Conservation (phyloP, 306 rosid species). For the Casuarina equisetifolia region DNA sequence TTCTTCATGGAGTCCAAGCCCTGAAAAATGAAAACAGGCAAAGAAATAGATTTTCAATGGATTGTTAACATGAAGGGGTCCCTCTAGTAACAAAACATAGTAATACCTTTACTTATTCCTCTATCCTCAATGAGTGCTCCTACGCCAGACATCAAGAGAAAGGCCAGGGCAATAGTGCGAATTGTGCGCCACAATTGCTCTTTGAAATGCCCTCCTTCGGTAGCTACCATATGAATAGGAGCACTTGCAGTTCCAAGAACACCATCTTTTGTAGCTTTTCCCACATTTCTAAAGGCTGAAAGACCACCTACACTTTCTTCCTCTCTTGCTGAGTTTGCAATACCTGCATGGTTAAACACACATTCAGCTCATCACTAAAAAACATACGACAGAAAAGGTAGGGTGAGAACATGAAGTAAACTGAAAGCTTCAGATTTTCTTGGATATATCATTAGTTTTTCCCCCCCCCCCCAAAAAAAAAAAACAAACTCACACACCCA, state of each 20-base stretch:
- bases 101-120: constrained; percentile 77
- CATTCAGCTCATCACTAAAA: constrained; percentile 14
- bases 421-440: background rate
- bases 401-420: background rate
- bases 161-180: constrained; percentile 56
- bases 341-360: constrained; percentile 49
- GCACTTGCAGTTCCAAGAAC: constrained; percentile 73
- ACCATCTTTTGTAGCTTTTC: constrained; percentile 59
- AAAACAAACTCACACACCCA: too few species aligned
- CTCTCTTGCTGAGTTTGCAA: constrained; percentile 48
- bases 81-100: constrained; percentile 20
- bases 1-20: constrained; percentile 63
- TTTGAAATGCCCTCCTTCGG: constrained; percentile 65
- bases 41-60: constrained; percentile 8
- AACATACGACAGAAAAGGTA: background rate
- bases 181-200: constrained; percentile 77
- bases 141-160: constrained; percentile 69
- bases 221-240: constrained; percentile 74
- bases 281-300: constrained; percentile 56
- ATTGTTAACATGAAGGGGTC: constrained; percentile 13
- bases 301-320: constrained; percentile 55
- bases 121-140: constrained; percentile 80
- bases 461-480: too few species aligned
- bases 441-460: background rate
- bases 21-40: constrained; percentile 38